Evolutionary conservation across 2,329 filamentous ascomycete genomes (phyloP).

Genomic region (Beauveria bassiana): DNA sequence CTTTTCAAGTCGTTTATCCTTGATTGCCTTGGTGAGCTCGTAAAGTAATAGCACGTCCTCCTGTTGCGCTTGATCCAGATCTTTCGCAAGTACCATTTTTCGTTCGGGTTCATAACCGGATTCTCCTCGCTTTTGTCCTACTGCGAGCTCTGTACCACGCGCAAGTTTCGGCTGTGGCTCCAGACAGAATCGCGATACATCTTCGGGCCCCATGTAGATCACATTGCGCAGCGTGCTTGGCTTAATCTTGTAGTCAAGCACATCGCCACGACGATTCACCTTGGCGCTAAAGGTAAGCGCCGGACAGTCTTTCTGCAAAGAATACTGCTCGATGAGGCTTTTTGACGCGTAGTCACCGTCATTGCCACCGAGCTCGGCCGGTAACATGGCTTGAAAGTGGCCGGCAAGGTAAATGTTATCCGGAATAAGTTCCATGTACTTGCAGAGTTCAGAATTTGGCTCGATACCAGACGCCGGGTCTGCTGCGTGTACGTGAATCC

Average conservation of each 20-base stretch:
- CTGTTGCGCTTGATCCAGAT: conserved; percentile 35
- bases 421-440: conserved; percentile 53
- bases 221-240: conserved; percentile 47
- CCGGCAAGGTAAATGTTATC: conserved; percentile 55
- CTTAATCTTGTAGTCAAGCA: conserved; percentile 48
- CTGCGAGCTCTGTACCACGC: conserved; percentile 21
- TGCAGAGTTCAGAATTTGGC: conserved; percentile 48
- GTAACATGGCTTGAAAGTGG: conserved; percentile 51
- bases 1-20: conserved; percentile 32
- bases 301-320: conserved; percentile 42
- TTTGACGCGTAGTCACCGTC: conserved; percentile 25
- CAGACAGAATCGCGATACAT: conserved; percentile 38
- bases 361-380: conserved; percentile 25
- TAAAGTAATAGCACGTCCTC: conserved; percentile 41
- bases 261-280: conserved; percentile 42
- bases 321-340: conserved; percentile 43
- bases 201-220: conserved; percentile 47
- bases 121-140: conserved; percentile 19
- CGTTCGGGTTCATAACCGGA: conserved; percentile 24
- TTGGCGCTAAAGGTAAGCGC: conserved; percentile 56
- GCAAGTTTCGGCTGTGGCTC: conserved; percentile 20
- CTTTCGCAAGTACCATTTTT: conserved; percentile 33
- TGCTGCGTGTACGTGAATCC: conserved; percentile 72
- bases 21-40: conserved; percentile 39
- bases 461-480: conserved; percentile 67